Evolutionary conservation across 2,329 filamentous ascomycete species (phyloP), one percentile per base, ranked within the genome.

Genomic region (Trichothecium roseum): DNA sequence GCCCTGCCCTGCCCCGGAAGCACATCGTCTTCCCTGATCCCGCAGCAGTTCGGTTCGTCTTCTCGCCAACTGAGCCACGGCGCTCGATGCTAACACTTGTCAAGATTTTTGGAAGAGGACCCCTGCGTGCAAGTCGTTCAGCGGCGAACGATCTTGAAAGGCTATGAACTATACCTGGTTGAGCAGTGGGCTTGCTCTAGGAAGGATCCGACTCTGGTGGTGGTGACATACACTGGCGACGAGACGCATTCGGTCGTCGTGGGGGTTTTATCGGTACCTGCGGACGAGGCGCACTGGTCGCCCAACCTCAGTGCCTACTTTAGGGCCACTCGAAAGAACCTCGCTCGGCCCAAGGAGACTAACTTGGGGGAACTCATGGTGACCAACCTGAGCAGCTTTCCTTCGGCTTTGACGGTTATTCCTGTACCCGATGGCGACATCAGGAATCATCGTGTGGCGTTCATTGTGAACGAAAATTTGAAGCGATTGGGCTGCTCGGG

Each of bases 181-280:
- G 91, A 96, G 57, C 91, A 98, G 67, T 98, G 91, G 91, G 86
- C 86, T 5, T 95, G 88, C 58, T 95, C 89, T 10, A 78, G 91
- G 35, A 73, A 78, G 38, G 86, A 93, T 42, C 89, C 89, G 1
- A 95, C 89, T 13, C 84, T 94, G 43, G 75, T 94, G 34, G 93
- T 96, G 44, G 84, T 83, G 29, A 94, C 88, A 3, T 95, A 91
- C 52, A 96, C 89, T 0, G 91, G 89, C 37, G 87, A 95, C 48
- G 69, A 76, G 24, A 78, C 77, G 24, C 83, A 94, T 55, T 74
- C 69, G 1, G 78, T 94, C n/a, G 61, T 81, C 8, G 87, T 85
- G 4, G 80, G 82, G 4, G 80, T 96, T 8, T 63, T 96, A 31
- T 80, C 79, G 34, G 81, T 95, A 5, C 88, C 89, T 1, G 77